Conservation (phyloP, 2,329 filamentous ascomycete species). For the Pyricularia sp. region DNA sequence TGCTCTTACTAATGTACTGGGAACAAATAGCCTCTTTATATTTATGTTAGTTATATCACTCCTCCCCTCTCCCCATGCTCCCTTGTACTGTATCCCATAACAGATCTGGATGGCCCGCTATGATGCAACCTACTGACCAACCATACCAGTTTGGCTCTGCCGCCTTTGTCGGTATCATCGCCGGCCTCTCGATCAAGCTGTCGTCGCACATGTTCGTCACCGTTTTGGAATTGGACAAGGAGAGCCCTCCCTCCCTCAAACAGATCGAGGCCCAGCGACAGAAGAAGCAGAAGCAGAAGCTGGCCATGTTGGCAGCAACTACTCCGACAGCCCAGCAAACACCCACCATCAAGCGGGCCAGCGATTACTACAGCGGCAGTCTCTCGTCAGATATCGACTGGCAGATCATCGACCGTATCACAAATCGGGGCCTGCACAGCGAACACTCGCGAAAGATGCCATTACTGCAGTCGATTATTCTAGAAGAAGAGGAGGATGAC, state of each 20-base stretch:
- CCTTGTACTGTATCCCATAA: not conserved
- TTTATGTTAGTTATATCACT: conserved; percentile 24
- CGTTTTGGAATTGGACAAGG: conserved; percentile 29
- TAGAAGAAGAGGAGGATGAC: conserved; percentile 6
- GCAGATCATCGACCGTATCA: conserved; percentile 6
- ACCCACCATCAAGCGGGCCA: not conserved
- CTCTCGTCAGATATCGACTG: conserved; percentile 5
- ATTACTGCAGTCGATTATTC: conserved; percentile 5
- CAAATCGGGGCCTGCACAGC: not conserved
- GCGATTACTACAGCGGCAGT: conserved; percentile 2
- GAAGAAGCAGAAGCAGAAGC: not conserved
- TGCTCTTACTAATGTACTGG: conserved; percentile 5
- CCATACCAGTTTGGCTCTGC: conserved; percentile 49
- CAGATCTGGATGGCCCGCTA: conserved; percentile 26
- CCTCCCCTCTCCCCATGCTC: not conserved
- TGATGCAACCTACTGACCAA: not conserved
- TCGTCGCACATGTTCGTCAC: conserved; percentile 46
- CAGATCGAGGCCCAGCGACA: not conserved
- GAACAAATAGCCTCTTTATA: conserved; percentile 29
- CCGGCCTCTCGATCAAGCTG: conserved; percentile 51
- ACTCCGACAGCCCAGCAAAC: conserved; percentile 2
- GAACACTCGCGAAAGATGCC: conserved; percentile 6
- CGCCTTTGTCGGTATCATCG: conserved; percentile 53
- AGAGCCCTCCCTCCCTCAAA: conserved; percentile 2
- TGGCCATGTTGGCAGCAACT: not conserved